Evolutionary conservation across 805 yeast species (phyloP).

Genomic region (Torulaspora maleeae): DNA sequence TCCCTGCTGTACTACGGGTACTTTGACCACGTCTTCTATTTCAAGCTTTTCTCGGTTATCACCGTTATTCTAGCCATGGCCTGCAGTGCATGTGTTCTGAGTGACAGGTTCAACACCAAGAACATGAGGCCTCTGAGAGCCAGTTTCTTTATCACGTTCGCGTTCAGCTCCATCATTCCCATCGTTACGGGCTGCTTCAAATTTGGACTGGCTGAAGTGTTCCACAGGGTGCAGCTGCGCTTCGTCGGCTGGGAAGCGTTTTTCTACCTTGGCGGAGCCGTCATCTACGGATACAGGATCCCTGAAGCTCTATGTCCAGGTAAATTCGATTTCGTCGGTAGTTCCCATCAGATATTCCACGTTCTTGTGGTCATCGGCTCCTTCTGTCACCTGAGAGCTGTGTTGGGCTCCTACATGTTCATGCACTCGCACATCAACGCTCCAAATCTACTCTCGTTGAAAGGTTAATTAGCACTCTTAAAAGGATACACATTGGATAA

Average conservation of each 20-base stretch:
- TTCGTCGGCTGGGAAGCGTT: slow-evolving; percentile 69
- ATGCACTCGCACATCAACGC: slow-evolving; percentile 31
- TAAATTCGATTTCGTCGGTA: slow-evolving; percentile 61
- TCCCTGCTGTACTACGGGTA: slow-evolving; percentile 46
- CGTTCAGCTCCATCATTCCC: slow-evolving; percentile 71
- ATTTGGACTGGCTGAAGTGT: slow-evolving; percentile 50
- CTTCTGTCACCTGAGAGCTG: slow-evolving; percentile 64
- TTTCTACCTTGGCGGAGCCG: slow-evolving; percentile 74
- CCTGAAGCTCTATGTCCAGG: slow-evolving; percentile 72
- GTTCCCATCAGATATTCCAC: slow-evolving; percentile 83
- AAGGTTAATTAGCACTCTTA: slow-evolving; percentile 1
- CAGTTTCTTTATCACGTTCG: slow-evolving; percentile 70
- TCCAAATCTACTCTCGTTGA: slow-evolving; percentile 20
- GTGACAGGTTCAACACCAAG: slow-evolving; percentile 59
- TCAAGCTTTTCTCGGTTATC: slow-evolving; percentile 34
- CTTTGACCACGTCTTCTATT: slow-evolving; percentile 34
- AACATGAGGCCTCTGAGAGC: slow-evolving; percentile 73
- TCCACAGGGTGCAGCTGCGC: slow-evolving; percentile 48
- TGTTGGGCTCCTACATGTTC: slow-evolving; percentile 51
- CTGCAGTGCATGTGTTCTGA: slow-evolving; percentile 61
- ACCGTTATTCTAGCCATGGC: slow-evolving; percentile 52
- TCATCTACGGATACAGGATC: slow-evolving; percentile 67
- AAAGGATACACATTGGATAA: not conserved
- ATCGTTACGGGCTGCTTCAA: slow-evolving; percentile 47
- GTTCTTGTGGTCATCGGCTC: slow-evolving; percentile 74